Conservation (phyloP, 1,284 basidiomycete genomes). For the Ceratobasidium sp. region DNA sequence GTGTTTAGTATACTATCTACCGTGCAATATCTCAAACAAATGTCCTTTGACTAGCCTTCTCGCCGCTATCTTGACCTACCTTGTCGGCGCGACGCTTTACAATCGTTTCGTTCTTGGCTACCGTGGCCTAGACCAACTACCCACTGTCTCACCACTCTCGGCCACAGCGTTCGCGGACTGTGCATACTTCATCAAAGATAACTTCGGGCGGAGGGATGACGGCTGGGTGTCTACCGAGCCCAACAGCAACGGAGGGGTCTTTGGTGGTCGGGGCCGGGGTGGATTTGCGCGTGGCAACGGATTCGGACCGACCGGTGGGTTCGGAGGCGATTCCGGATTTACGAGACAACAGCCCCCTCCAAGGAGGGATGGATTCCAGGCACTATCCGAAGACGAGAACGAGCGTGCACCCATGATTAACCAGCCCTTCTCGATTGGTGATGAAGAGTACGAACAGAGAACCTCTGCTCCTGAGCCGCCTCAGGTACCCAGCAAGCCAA, state of each 20-base stretch:
- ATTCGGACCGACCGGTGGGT: slow-evolving; percentile 32
- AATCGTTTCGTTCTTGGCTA: slow-evolving; percentile 73
- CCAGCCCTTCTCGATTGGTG: slow-evolving; percentile 28
- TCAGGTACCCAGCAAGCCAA: slow-evolving; percentile 33
- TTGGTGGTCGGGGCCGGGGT: background rate
- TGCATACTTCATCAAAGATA: slow-evolving; percentile 37
- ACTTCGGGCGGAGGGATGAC: slow-evolving; percentile 34
- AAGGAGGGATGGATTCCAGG: slow-evolving; percentile 39
- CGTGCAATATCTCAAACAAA: background rate
- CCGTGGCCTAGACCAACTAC: slow-evolving; percentile 72
- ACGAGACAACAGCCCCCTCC: slow-evolving; percentile 25
- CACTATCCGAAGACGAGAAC: slow-evolving; percentile 12
- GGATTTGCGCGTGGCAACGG: slow-evolving; percentile 36
- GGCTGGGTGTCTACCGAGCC: slow-evolving; percentile 16
- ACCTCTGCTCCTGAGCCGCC: slow-evolving; percentile 33
- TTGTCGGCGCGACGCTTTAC: slow-evolving; percentile 71
- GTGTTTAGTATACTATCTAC: background rate
- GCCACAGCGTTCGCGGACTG: slow-evolving; percentile 36
- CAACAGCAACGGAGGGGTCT: background rate
- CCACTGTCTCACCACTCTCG: slow-evolving; percentile 54
- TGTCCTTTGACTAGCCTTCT: slow-evolving; percentile 59
- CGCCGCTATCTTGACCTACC: slow-evolving; percentile 65
- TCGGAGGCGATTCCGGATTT: slow-evolving; percentile 20
- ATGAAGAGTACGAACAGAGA: slow-evolving; percentile 35
- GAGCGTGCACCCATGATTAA: slow-evolving; percentile 40